Base-by-base conservation (phyloP, 2,329 filamentous ascomycete species). In the Stagonosporopsis cucurbitacearum region DNA sequence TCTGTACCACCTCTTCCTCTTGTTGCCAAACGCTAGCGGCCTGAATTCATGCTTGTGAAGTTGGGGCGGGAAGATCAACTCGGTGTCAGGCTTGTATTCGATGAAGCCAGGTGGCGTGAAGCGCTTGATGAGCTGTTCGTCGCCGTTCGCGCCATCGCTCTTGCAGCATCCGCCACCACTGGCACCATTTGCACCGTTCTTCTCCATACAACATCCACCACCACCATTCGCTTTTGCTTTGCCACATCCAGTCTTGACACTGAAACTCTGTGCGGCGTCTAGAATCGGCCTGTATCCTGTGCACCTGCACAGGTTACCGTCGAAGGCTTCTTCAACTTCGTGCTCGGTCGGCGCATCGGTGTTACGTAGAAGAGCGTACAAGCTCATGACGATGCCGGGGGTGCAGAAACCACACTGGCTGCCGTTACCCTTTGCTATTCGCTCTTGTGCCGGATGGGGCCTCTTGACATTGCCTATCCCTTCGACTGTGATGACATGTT, bases 381-480 rank as follows among this genome's bases (percentile, higher is more conserved):
- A 77, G 74, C 93, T 97, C 87, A 98, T 98, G 60, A 98, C 93
- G 68, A 99, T 98, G 2, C 95, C 95, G 4, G 95, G 95, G 0
- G 95, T 98, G 71, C 95, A 99, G 78, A 99, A 99, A 1, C 93
- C 88, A 74, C 88, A 99, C 75, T 99, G 94, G 65, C 91, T 96
- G 44, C 95, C 95, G 78, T 96, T 95, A 28, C 89, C 86, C 76
- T 90, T 90, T 17, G 95, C 94, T 67, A 99, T 90, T 43, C 95
- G 85, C 78, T 98, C 92, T 74, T 98, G 95, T 3, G 89, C 82
- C 2, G 94, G 91, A 79, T 99, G 95, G 5, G 95, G 95, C 37
- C 83, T 86, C 74, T 95, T 89, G 25, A 91, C 88, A 73, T 89
- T 91, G 11, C 95, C 95, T 68, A 99, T 97, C 6, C 95, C 95